Conservation (phyloP, 169 alveolate species). For the Cryptosporidium muris region DNA sequence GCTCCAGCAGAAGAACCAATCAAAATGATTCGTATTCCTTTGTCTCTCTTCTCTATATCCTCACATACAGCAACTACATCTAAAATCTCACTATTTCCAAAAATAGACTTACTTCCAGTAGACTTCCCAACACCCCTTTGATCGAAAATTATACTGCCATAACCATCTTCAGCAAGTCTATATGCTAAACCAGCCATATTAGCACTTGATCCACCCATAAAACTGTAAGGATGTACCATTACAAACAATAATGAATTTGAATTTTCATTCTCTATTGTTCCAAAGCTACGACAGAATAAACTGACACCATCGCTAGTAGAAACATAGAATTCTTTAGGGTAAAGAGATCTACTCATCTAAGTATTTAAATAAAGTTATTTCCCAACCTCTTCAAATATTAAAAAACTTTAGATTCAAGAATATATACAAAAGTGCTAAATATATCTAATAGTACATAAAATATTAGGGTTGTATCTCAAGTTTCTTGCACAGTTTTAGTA, state of each 20-base stretch:
- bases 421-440: no score
- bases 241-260: slow-evolving; percentile 17
- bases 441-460: not conserved
- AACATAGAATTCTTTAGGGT: slow-evolving; percentile 39
- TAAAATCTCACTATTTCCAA: slow-evolving; percentile 73
- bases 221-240: slow-evolving; percentile 64
- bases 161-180: slow-evolving; percentile 63
- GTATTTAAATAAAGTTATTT: not conserved
- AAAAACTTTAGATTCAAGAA: no score
- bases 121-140: slow-evolving; percentile 76
- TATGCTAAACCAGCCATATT: slow-evolving; percentile 73
- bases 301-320: slow-evolving; percentile 36
- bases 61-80: slow-evolving; percentile 74
- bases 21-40: slow-evolving; percentile 50
- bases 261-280: slow-evolving; percentile 17
- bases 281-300: slow-evolving; percentile 59
- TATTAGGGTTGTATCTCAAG: not conserved
- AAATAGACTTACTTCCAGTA: slow-evolving; percentile 72
- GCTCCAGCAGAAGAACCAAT: slow-evolving; percentile 82
- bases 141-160: slow-evolving; percentile 75
- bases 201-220: slow-evolving; percentile 67
- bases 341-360: slow-evolving; percentile 6
- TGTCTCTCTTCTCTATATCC: slow-evolving; percentile 50
- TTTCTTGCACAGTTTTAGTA: slow-evolving; percentile 1
- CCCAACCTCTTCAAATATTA: no score